Evolutionary conservation across 352 stramenopile species (phyloP), one percentile per base, ranked within the genome.

Genomic region (Phytophthora tubulina): DNA sequence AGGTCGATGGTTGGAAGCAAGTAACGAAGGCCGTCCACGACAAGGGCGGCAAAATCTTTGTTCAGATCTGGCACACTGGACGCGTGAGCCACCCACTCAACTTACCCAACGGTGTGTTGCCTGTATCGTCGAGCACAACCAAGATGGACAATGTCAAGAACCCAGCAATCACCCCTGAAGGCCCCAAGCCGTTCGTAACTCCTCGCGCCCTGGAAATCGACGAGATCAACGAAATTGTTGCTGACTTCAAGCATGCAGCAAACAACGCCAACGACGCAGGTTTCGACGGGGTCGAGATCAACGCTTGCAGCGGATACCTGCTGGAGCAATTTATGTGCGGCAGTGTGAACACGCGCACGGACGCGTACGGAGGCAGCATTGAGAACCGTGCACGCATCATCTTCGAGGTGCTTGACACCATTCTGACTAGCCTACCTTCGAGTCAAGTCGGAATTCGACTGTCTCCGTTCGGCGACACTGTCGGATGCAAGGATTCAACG

Each of bases 211-310:
- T 98, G 54, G 79, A 79, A 1, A 60, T 76, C 3, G 67, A 92
- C 5, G 91, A 97, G 38, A 92, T 97, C 58, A 60, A 79, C 31
- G 27, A 46, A 9, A 75, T 85, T 6, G 74, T 97, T 5, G 48
- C 87, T 15, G 84, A 94, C 54, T 97, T 87, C 76, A 73, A 78
- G 10, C 61, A 76, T 32, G 86, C 73, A 0, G 90, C 91, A 0
- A 56, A 72, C 27, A 81, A 81, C 11, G 79, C 84, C 11, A 83
- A 89, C n/a, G 68, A 84, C 15, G 92, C 90, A 7, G 93, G 93
- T 14, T 97, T 98, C 70, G 93, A 98, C 55, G 91, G 92, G 14
- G 81, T 98, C 9, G 91, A 98, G 59, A 62, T 98, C 31, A 92
- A 98, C 71, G 67, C 39, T 6, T 92, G 86, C 3, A 96, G 98